Evolutionary conservation across 306 rosid genomes (phyloP).

Genomic region (Castanea sativa): DNA sequence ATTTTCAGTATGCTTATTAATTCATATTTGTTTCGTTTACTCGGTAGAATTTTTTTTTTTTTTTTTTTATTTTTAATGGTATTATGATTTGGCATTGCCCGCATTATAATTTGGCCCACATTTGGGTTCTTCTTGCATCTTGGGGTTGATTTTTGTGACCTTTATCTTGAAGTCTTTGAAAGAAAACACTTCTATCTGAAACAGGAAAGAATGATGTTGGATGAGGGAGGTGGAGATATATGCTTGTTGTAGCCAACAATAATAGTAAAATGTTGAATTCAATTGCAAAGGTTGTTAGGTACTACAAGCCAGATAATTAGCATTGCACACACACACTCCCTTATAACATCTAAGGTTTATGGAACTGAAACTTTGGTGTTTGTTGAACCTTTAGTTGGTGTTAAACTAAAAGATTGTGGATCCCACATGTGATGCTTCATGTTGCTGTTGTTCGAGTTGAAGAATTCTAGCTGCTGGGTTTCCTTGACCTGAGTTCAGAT

Average conservation of each 20-base stretch:
- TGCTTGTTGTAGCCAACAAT: no score
- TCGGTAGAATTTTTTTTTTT: slow-evolving; percentile 1
- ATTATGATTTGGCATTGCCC: background rate
- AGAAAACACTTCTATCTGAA: no score
- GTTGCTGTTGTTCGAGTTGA: background rate
- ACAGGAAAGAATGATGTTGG: no score
- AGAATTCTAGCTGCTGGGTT: background rate
- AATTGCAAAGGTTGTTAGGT: background rate
- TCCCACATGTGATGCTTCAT: background rate
- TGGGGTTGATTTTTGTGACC: background rate
- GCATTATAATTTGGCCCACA: background rate
- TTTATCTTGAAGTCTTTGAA: no score
- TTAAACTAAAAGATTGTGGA: background rate
- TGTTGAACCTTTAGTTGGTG: background rate
- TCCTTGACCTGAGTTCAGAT: background rate
- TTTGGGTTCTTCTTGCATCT: background rate
- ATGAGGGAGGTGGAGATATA: no score
- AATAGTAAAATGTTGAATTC: no score
- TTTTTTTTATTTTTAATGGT: slow-evolving; percentile 4
- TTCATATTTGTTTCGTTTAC: slow-evolving; percentile 23
- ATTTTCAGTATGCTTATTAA: slow-evolving; percentile 20
- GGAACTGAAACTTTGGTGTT: background rate
- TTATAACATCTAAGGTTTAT: background rate
- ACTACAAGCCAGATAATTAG: background rate
- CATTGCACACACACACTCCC: background rate